Evolutionary conservation across 202 grass and related monocot species (phyloP).

Genomic region (Setaria italica): DNA sequence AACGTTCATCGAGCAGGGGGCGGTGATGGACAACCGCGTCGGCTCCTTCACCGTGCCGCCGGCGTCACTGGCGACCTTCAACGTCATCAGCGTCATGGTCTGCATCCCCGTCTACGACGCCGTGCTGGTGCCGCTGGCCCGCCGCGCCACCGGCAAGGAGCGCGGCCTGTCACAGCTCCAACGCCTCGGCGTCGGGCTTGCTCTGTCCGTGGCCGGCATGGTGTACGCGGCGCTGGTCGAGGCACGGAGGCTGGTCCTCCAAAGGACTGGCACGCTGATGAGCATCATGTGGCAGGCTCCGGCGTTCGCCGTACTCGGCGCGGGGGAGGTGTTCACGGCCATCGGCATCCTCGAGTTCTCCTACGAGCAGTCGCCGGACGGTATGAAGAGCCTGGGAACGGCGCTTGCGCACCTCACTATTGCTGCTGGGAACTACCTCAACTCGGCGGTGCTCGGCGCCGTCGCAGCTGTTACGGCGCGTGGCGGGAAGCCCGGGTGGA

Average conservation of each 20-base stretch:
- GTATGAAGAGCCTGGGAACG: conserved; percentile 47
- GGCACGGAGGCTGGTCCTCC: conserved; percentile 6
- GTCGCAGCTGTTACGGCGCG: conserved; percentile 31
- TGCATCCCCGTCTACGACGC: conserved; percentile 58
- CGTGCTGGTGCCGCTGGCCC: conserved; percentile 53
- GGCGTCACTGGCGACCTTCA: conserved; percentile 51
- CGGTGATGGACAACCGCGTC: conserved; percentile 41
- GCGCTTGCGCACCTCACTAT: conserved; percentile 35
- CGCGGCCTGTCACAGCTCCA: conserved; percentile 62
- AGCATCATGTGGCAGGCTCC: conserved; percentile 57
- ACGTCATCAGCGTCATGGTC: conserved; percentile 53
- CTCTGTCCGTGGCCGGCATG: conserved; percentile 38
- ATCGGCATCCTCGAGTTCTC: conserved; percentile 56
- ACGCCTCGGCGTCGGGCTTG: conserved; percentile 54
- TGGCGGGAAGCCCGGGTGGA: conserved; percentile 46
- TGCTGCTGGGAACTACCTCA: conserved; percentile 41
- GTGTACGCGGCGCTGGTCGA: conserved; percentile 48
- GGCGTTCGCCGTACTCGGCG: conserved; percentile 35
- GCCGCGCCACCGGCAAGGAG: conserved; percentile 52
- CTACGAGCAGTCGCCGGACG: conserved; percentile 46
- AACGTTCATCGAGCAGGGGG: conserved; percentile 61
- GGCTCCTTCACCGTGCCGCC: conserved; percentile 47
- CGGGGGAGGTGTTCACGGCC: conserved; percentile 39
- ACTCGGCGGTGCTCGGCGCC: conserved; percentile 36
- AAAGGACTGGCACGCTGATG: neutral